These are phyloP conservation scores for Drechslerella stenobrocha DNA, from an alignment of 2,329 filamentous ascomycete genomes.

Conservation along the genomic window DNA sequence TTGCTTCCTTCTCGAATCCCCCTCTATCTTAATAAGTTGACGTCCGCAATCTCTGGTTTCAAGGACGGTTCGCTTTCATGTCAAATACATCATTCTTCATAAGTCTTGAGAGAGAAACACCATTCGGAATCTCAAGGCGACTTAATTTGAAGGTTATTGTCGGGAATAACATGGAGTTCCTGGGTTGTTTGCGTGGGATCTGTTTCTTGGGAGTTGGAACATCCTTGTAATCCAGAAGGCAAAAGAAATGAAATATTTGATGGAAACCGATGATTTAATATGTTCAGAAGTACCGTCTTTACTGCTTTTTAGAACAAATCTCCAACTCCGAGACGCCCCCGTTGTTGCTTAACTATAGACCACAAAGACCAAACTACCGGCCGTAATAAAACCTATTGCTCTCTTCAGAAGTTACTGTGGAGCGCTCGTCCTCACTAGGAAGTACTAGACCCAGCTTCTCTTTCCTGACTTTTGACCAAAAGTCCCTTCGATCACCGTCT, in stretches of 20 bases:
- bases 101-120: constrained; percentile 27
- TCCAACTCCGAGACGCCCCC: too few species aligned
- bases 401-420: constrained; percentile 23
- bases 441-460: constrained; percentile 42
- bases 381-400: constrained; percentile 40
- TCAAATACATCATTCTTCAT: constrained; percentile 43
- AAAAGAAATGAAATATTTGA: constrained; percentile 14
- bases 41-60: constrained; percentile 17
- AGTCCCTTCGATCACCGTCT: constrained; percentile 31
- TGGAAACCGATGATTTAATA: background rate
- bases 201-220: constrained; percentile 41
- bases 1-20: constrained; percentile 6
- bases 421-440: constrained; percentile 34
- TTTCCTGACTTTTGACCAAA: constrained; percentile 43
- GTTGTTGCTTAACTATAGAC: background rate
- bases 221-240: constrained; percentile 45
- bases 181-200: constrained; percentile 37
- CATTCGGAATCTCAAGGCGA: constrained; percentile 26
- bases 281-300: too few species aligned
- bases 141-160: constrained; percentile 42
- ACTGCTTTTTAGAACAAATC: too few species aligned
- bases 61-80: constrained; percentile 28
- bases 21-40: constrained; percentile 22
- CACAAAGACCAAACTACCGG: background rate
- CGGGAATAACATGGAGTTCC: constrained; percentile 45